Evolutionary conservation across 805 yeast genomes (phyloP).

Genomic region (Barnettozyma populi): DNA sequence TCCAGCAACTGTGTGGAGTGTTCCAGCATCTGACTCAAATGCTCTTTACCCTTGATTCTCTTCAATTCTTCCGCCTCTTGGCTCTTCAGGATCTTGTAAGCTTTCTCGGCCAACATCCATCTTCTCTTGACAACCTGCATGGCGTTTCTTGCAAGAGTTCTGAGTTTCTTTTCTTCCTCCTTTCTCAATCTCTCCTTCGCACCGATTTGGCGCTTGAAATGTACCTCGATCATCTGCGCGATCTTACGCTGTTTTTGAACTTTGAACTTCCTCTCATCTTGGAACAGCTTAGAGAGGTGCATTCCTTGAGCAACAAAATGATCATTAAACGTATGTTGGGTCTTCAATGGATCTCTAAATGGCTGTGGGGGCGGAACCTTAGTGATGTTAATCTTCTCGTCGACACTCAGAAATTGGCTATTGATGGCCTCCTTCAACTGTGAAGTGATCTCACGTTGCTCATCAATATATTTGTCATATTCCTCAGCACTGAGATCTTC

Average conservation of each 20-base stretch:
- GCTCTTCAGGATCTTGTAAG: slow-evolving; percentile 64
- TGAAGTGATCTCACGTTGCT: slow-evolving; percentile 42
- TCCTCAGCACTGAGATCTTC: slow-evolving; percentile 61
- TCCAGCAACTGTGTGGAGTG: slow-evolving; percentile 87
- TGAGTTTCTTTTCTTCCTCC: slow-evolving; percentile 67
- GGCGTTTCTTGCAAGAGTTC: slow-evolving; percentile 71
- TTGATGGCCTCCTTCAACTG: slow-evolving; percentile 44
- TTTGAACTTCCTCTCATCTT: slow-evolving; percentile 58
- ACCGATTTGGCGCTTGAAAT: slow-evolving; percentile 81
- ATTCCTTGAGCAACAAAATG: slow-evolving; percentile 73
- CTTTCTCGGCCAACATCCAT: slow-evolving; percentile 88
- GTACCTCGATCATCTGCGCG: slow-evolving; percentile 77
- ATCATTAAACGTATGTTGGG: slow-evolving; percentile 55
- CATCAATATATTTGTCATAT: slow-evolving; percentile 47
- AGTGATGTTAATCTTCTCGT: slow-evolving; percentile 33
- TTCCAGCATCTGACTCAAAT: slow-evolving; percentile 79
- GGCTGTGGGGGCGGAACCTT: slow-evolving; percentile 39
- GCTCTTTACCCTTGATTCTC: slow-evolving; percentile 77
- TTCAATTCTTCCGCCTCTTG: slow-evolving; percentile 76
- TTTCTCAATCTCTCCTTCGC: slow-evolving; percentile 78
- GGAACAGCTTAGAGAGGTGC: slow-evolving; percentile 62
- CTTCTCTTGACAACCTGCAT: slow-evolving; percentile 81
- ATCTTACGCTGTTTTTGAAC: slow-evolving; percentile 65
- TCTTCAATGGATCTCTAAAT: slow-evolving; percentile 42
- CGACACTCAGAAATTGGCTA: slow-evolving; percentile 39